Evolutionary conservation across 2,329 filamentous ascomycete genomes (phyloP).

Genomic region (Calonectria pteridis): DNA sequence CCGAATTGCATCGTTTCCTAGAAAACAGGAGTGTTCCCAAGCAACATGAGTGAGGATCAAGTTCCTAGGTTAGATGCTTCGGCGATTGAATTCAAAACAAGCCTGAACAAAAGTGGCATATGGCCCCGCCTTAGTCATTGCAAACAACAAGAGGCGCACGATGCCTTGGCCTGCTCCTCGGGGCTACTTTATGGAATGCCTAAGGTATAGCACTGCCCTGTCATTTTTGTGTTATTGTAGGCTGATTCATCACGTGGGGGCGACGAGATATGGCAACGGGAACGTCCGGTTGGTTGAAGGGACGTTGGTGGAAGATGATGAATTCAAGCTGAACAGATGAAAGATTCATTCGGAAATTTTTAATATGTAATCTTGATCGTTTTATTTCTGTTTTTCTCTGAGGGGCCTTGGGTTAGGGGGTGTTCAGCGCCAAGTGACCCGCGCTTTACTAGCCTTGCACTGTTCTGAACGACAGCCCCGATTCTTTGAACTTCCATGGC

Average conservation of each 20-base stretch:
- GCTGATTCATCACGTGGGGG: not conserved
- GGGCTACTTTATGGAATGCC: too few species aligned
- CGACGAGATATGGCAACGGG: too few species aligned
- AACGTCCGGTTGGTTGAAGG: too few species aligned
- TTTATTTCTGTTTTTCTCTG: too few species aligned
- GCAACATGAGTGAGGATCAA: not conserved
- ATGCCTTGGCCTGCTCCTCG: not conserved
- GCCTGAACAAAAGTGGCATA: not conserved
- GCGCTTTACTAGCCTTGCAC: not conserved
- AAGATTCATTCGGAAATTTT: too few species aligned
- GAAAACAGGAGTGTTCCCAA: not conserved
- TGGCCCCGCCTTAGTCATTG: not conserved
- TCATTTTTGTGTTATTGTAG: not conserved
- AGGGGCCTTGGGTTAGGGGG: not conserved
- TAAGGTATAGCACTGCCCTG: not conserved
- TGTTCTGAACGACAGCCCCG: not conserved
- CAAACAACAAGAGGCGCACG: too few species aligned
- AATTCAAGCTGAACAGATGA: too few species aligned
- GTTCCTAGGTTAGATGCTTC: not conserved
- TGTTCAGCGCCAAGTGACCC: not conserved
- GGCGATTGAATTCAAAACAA: not conserved
- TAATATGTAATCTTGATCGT: too few species aligned
- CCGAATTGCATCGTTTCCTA: not conserved
- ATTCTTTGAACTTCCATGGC: not conserved
- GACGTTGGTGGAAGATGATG: too few species aligned